Percentiles rank a stretch among this genome's conserved stretches.
phyloP scores from a whole-genome alignment of 2,329 filamentous ascomycete genomes.

The Leptographium radiaticola region DNA sequence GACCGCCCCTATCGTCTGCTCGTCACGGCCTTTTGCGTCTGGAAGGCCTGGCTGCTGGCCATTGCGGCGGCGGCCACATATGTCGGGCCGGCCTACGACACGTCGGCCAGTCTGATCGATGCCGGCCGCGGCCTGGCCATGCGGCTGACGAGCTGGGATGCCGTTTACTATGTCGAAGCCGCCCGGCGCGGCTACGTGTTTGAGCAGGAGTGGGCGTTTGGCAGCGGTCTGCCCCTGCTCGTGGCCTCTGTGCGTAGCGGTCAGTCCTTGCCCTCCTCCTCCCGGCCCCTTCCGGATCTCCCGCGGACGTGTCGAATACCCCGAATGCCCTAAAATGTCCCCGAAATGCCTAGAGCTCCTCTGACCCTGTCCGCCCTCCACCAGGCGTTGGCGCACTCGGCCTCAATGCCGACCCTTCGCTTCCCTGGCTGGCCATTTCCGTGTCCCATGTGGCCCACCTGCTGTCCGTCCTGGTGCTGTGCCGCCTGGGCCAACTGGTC shows the following conservation, averaged over 20 bases:
- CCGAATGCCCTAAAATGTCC: too few species aligned
- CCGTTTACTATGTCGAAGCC: constrained; percentile 57
- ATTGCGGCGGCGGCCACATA: constrained; percentile 38
- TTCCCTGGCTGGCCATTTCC: constrained; percentile 42
- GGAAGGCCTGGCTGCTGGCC: constrained; percentile 55
- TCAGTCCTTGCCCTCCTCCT: constrained; percentile 9
- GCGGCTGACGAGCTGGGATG: constrained; percentile 66
- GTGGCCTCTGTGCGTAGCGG: constrained; percentile 24
- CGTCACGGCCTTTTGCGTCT: constrained; percentile 35
- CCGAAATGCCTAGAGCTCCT: background rate
- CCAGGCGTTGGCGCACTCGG: background rate
- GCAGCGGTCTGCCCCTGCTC: constrained; percentile 30
- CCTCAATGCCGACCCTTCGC: background rate
- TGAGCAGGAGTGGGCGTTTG: constrained; percentile 83
- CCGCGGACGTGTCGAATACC: background rate
- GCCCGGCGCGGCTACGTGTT: constrained; percentile 53
- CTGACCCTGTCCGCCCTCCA: background rate
- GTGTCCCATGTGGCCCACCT: constrained; percentile 67
- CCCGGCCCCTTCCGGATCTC: background rate
- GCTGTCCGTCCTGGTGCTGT: constrained; percentile 40
- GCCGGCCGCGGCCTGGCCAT: constrained; percentile 19
- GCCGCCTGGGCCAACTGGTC: constrained; percentile 9
- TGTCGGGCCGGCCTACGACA: constrained; percentile 58
- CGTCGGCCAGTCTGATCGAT: constrained; percentile 41
- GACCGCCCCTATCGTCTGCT: constrained; percentile 6